Percentiles rank a stretch among this genome's conserved stretches.
phyloP scores from a whole-genome alignment of 352 stramenopile genomes.

The Phytophthora hibernalis region DNA sequence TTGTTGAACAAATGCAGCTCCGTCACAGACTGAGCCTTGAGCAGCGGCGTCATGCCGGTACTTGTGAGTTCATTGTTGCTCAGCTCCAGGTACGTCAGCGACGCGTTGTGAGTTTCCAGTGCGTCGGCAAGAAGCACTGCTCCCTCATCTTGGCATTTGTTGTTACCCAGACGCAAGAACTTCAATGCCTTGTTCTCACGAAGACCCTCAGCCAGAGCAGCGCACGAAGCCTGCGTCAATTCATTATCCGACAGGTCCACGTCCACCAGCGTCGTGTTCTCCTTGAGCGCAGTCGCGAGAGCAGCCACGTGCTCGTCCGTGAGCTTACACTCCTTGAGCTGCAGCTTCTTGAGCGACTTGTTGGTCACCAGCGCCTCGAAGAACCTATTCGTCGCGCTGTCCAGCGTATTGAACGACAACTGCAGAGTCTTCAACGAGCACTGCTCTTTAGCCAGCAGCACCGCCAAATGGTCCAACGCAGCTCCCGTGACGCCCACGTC shows the following conservation, averaged over 20 bases:
- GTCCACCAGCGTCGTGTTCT: conserved; percentile 58
- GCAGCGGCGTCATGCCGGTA: conserved; percentile 50
- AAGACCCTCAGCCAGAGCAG: conserved; percentile 53
- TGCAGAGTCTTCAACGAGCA: conserved; percentile 70
- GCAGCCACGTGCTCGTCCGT: conserved; percentile 47
- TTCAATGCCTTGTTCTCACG: conserved; percentile 53
- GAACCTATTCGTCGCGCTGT: conserved; percentile 44
- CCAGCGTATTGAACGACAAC: conserved; percentile 77
- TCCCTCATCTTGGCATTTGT: conserved; percentile 64
- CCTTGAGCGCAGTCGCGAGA: conserved; percentile 50
- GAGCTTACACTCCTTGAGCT: conserved; percentile 74
- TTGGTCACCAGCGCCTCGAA: conserved; percentile 69
- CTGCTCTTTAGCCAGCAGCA: conserved; percentile 39
- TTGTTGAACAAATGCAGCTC: conserved; percentile 86
- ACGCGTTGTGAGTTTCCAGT: conserved; percentile 44
- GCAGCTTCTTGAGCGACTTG: conserved; percentile 67
- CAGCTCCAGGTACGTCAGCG: conserved; percentile 67
- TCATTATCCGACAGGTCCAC: conserved; percentile 79
- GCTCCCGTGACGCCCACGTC: conserved; percentile 55
- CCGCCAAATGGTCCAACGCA: conserved; percentile 57
- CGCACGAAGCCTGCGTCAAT: conserved; percentile 44
- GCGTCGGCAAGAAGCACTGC: conserved; percentile 44
- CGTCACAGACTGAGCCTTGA: conserved; percentile 53
- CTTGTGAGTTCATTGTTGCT: conserved; percentile 73
- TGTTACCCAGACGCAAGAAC: conserved; percentile 62